These are phyloP conservation scores for Chrysanthemum lavandulifolium DNA, from an alignment of 129 eudicot genomes.

Conservation along the genomic window DNA sequence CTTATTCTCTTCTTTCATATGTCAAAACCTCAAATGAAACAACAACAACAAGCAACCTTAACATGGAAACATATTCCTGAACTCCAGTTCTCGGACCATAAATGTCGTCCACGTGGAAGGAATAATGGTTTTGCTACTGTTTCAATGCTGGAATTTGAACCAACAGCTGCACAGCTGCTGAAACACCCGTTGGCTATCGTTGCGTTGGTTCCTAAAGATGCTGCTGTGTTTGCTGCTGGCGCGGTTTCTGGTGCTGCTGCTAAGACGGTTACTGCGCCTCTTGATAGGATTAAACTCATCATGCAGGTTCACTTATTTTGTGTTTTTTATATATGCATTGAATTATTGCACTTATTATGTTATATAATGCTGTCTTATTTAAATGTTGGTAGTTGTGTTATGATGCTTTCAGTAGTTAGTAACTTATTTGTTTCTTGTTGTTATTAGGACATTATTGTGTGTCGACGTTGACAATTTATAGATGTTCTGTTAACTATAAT, in stretches of 20 bases:
- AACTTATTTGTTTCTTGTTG: not conserved
- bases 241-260: constrained; percentile 93
- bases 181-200: constrained; percentile 69
- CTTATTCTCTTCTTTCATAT: constrained; percentile 6
- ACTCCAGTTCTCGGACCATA: constrained; percentile 23
- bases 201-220: constrained; percentile 75
- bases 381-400: constrained; percentile 6
- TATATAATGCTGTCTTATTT: not conserved
- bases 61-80: constrained; percentile 44
- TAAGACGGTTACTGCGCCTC: constrained; percentile 82
- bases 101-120: not conserved
- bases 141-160: constrained; percentile 52
- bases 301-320: constrained; percentile 60
- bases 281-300: constrained; percentile 85
- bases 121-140: constrained; percentile 47
- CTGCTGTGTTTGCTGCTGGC: constrained; percentile 79
- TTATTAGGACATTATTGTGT: constrained; percentile 1
- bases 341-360: not conserved
- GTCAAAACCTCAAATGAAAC: constrained; percentile 15
- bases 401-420: not conserved
- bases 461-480: too few relatives aligned
- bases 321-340: too few relatives aligned
- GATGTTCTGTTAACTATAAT: too few relatives aligned
- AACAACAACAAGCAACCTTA: constrained; percentile 22
- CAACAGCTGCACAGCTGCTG: constrained; percentile 52